Base-by-base conservation (phyloP, 23 red algal genomes). In the Gracilaria gracilis region DNA sequence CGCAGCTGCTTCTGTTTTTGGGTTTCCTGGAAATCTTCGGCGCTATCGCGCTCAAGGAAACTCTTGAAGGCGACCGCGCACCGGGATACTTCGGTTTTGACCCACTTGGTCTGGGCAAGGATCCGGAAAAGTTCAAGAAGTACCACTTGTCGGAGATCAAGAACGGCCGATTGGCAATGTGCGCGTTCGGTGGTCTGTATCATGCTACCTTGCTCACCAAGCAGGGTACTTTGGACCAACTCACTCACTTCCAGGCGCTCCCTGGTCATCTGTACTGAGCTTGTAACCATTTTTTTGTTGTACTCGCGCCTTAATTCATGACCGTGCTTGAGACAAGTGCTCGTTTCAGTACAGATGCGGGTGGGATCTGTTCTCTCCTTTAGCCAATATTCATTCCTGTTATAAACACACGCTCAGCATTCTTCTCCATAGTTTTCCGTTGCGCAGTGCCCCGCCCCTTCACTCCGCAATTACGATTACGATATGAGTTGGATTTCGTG, bases 101-200 rank as follows among this genome's bases (percentile, higher is more conserved):
- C 50, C 94, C 97, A 38, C 84, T 99, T 24, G 92, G 92, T 14
- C 77, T 99, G 8, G 93, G 82, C 82, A 96, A 95, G 76, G 81
- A 92, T 64, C 90, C 91, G 15, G 86, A 83, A 27, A 76, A 85
- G 35, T 83, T 87, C 49, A 81, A 80, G 57, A 82, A 76, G 87
- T 93, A 93, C 80, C 77, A 99, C 50, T 61, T 95, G 31, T 76
- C 76, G 24, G 97, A 99, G 85, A 62, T 99, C 17, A 99, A 99
- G 93, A 99, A 99, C 62, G 97, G 97, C 39, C 93, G 97, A 24
- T 77, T 99, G 57, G 97, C 97, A 16, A 99, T 99, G 97, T 93
- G 93, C 46, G 97, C 97, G 15, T 88, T 96, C 33, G 90, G 94
- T 53, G 97, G 93, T 11, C 67, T 98, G 49, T 89, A 93, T 50